A percentile compares a stretch with the other conserved stretches of the same genome.
Conservation (phyloP, 148 eudicot genomes). For the Rhododendron ferrugineum region DNA sequence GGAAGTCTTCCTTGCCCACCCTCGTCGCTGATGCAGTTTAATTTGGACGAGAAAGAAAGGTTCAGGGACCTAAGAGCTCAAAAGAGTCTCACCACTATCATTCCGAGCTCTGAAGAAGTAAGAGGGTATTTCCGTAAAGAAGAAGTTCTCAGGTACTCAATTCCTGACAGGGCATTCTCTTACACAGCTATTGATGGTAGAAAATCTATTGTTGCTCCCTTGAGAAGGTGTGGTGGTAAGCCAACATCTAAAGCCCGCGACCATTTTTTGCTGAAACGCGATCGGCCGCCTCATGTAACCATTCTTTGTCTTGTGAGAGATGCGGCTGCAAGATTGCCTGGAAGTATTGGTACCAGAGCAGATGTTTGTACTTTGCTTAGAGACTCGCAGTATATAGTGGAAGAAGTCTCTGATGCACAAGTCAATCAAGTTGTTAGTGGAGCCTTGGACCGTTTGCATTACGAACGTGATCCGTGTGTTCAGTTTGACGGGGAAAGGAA, state of each 20-base stretch:
- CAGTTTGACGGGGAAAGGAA: slow-evolving; percentile 82
- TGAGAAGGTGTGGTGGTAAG: slow-evolving; percentile 94
- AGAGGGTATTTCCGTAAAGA: slow-evolving; percentile 76
- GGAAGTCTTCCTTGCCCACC: slow-evolving; percentile 96
- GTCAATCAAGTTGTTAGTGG: slow-evolving; percentile 95
- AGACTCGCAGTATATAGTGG: slow-evolving; percentile 87
- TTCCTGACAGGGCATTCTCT: slow-evolving; percentile 92
- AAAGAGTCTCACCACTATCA: slow-evolving; percentile 83
- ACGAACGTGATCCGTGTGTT: slow-evolving; percentile 96
- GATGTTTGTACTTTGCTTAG: slow-evolving; percentile 92
- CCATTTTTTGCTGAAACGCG: slow-evolving; percentile 82
- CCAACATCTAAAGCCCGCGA: slow-evolving; percentile 97
- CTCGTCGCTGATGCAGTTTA: slow-evolving; percentile 50
- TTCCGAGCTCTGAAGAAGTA: slow-evolving; percentile 75
- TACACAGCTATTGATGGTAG: slow-evolving; percentile 94
- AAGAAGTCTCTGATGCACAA: slow-evolving; percentile 73
- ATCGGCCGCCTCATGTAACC: slow-evolving; percentile 95
- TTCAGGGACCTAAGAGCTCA: slow-evolving; percentile 87
- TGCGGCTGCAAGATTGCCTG: slow-evolving; percentile 94
- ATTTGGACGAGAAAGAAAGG: slow-evolving; percentile 86
- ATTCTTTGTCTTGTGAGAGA: slow-evolving; percentile 97
- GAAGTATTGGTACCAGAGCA: slow-evolving; percentile 90
- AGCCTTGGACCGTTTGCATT: slow-evolving; percentile 95
- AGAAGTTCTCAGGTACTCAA: slow-evolving; percentile 73
- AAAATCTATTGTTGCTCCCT: slow-evolving; percentile 91